Conservation (phyloP, 177 flowering plant species). For the Vitis hybrid region DNA sequence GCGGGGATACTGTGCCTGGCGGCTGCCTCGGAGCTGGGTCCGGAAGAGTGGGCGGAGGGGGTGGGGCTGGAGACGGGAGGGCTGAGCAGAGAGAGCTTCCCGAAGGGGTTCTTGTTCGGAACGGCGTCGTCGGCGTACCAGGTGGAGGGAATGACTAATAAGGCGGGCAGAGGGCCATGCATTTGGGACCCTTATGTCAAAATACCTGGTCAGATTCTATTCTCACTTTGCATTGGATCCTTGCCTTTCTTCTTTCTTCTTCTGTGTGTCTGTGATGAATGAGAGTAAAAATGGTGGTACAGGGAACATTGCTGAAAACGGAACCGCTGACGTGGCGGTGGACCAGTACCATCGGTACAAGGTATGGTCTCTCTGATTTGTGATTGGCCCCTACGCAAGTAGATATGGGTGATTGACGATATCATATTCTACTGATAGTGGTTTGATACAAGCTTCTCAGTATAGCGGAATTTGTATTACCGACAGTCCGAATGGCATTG, state of each 20-base stretch:
- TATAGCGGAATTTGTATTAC: too few relatives aligned
- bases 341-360: conserved; percentile 88
- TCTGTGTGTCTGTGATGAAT: too few relatives aligned
- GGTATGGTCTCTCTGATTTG: conserved; percentile 23
- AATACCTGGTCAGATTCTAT: conserved; percentile 1
- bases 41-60: too few relatives aligned
- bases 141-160: conserved; percentile 1
- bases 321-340: conserved; percentile 65
- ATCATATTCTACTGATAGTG: too few relatives aligned
- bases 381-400: neutral
- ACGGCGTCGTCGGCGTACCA: conserved; percentile 8
- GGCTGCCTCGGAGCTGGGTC: too few relatives aligned
- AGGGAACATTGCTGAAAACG: conserved; percentile 64
- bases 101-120: conserved; percentile 3
- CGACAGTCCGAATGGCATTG: too few relatives aligned
- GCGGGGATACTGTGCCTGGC: too few relatives aligned
- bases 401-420: neutral
- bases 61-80: neutral
- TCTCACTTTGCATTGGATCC: too few relatives aligned
- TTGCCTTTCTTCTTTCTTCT: too few relatives aligned
- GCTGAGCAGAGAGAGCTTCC: conserved; percentile 4
- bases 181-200: conserved; percentile 3
- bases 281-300: neutral
- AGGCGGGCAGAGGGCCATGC: conserved; percentile 3
- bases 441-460: too few relatives aligned